phyloP scores from a whole-genome alignment of 306 rosid genomes.

The Prunus davidiana region DNA sequence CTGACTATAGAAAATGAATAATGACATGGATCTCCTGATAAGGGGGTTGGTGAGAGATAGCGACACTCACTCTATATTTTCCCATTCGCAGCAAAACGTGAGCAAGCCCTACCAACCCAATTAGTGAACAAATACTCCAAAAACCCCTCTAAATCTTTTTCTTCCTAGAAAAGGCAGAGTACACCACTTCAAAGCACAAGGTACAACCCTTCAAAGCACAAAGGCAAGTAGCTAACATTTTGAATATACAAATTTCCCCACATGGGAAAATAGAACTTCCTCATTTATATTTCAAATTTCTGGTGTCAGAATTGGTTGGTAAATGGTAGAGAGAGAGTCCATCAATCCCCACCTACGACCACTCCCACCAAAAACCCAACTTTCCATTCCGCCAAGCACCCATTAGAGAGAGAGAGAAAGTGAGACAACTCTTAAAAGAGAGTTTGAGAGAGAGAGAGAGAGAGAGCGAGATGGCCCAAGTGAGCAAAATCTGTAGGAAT shows the following conservation, averaged over 20 bases:
- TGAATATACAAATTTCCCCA: neutral
- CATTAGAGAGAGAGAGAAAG: neutral
- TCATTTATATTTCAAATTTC: constrained; percentile 8
- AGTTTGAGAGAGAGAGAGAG: constrained; percentile 1
- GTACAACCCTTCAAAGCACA: neutral
- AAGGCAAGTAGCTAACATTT: neutral
- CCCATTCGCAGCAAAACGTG: neutral
- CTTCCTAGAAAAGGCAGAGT: neutral
- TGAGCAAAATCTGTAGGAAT: constrained; percentile 55
- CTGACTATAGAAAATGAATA: too few species aligned
- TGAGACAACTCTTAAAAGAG: neutral
- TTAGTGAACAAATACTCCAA: neutral
- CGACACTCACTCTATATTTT: neutral
- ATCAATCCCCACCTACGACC: constrained; percentile 5
- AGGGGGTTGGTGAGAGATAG: constrained; percentile 27
- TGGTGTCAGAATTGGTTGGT: constrained; percentile 28
- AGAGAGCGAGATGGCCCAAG: constrained; percentile 55
- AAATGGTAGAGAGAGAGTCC: neutral
- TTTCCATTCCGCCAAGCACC: constrained; percentile 1
- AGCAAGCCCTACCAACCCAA: constrained; percentile 15
- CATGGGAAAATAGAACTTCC: too few species aligned
- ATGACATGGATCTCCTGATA: neutral
- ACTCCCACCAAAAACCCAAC: constrained; percentile 40
- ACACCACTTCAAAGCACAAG: neutral
- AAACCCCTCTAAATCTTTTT: neutral